phyloP scores from a whole-genome alignment of 1,139 yeast genomes.

The Dujonia santamariae region DNA sequence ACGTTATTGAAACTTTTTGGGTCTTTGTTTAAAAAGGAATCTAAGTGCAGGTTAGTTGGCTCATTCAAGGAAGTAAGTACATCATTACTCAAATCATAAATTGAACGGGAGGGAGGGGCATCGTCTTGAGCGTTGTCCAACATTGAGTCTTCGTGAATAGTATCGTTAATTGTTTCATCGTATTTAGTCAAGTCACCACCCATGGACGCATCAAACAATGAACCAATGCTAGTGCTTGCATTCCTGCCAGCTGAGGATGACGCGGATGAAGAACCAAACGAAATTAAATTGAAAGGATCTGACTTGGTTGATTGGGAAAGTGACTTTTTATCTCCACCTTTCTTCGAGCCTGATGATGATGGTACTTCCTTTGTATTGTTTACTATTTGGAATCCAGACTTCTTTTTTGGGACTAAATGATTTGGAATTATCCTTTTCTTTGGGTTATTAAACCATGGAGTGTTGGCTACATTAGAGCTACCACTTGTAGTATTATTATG shows the following conservation, averaged over 20 bases:
- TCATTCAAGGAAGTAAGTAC: conserved; percentile 30
- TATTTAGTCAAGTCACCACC: conserved; percentile 25
- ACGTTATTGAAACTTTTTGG: conserved; percentile 46
- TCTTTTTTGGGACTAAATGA: conserved; percentile 44
- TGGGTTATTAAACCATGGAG: conserved; percentile 51
- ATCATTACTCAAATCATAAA: conserved; percentile 54
- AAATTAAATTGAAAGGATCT: conserved; percentile 34
- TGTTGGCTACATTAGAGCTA: too few relatives aligned
- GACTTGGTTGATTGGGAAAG: conserved; percentile 14
- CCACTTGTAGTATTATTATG: too few relatives aligned
- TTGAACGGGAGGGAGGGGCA: conserved; percentile 59
- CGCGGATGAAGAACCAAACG: conserved; percentile 30
- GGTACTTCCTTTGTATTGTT: conserved; percentile 13
- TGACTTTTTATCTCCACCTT: conserved; percentile 11
- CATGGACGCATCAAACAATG: conserved; percentile 18
- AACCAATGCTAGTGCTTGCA: conserved; percentile 12
- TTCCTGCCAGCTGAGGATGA: conserved; percentile 15
- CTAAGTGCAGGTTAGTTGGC: conserved; percentile 28
- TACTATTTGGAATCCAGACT: conserved; percentile 40
- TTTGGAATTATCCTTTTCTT: conserved; percentile 60
- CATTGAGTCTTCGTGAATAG: conserved; percentile 28
- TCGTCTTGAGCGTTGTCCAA: conserved; percentile 32
- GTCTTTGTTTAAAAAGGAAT: conserved; percentile 41
- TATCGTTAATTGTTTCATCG: conserved; percentile 31
- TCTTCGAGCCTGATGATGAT: conserved; percentile 1